Conservation (phyloP, 2,329 filamentous ascomycete species). For the Diplodia mutila region DNA sequence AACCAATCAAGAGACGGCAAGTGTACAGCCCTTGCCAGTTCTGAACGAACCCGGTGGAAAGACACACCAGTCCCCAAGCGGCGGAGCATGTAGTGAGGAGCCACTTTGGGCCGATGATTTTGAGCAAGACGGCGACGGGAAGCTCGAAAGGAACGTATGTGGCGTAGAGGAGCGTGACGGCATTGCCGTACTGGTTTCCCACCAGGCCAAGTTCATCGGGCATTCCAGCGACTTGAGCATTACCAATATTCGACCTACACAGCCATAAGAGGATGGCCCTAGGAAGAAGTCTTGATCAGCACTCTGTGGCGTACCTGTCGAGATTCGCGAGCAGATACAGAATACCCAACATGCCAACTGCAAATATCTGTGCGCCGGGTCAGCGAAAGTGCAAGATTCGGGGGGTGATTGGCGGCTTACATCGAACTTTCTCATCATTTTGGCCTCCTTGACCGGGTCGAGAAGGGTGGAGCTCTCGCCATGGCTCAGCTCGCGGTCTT, state of each 20-base stretch:
- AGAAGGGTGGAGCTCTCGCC: slow-evolving; percentile 11
- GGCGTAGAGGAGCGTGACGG: slow-evolving; percentile 66
- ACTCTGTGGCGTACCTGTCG: slow-evolving; percentile 22
- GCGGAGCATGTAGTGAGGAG: slow-evolving; percentile 53
- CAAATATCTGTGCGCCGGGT: slow-evolving; percentile 7
- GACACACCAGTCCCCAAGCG: slow-evolving; percentile 55
- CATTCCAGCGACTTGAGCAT: slow-evolving; percentile 45
- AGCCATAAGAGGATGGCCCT: slow-evolving; percentile 22
- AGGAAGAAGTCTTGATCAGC: not conserved
- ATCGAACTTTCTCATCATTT: slow-evolving; percentile 24
- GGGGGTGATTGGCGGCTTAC: not conserved
- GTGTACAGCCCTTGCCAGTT: slow-evolving; percentile 51
- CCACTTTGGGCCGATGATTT: slow-evolving; percentile 57
- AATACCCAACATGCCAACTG: slow-evolving; percentile 23
- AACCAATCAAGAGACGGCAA: slow-evolving; percentile 51
- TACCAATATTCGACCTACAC: slow-evolving; percentile 40
- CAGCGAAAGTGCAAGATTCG: not conserved
- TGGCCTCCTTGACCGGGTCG: slow-evolving; percentile 22
- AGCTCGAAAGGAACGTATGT: slow-evolving; percentile 52
- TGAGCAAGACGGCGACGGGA: slow-evolving; percentile 65
- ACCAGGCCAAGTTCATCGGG: slow-evolving; percentile 13
- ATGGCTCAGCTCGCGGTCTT: slow-evolving; percentile 12
- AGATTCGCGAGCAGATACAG: slow-evolving; percentile 26
- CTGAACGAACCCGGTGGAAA: slow-evolving; percentile 54
- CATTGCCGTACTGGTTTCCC: slow-evolving; percentile 21